Percentiles rank a stretch among this genome's conserved stretches.
Conservation (phyloP, 2,329 filamentous ascomycete genomes). For the Aspergillus flavus region DNA sequence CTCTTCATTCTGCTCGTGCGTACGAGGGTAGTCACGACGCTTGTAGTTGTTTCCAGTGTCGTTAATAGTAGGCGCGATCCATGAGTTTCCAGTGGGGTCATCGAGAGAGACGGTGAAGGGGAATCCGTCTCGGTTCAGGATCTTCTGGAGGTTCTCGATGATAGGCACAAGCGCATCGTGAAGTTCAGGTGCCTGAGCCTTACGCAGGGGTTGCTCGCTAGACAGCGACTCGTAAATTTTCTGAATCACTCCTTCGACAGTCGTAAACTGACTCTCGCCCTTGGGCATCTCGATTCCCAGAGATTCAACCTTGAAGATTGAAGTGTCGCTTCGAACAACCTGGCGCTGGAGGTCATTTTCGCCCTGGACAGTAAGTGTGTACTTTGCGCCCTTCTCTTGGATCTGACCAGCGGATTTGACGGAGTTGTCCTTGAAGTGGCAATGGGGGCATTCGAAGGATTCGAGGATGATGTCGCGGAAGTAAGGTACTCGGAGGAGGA, state of each 20-base stretch:
- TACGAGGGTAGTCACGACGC: constrained; percentile 81
- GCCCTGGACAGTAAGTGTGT: constrained; percentile 75
- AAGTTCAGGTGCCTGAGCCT: constrained; percentile 74
- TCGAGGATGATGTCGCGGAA: constrained; percentile 98
- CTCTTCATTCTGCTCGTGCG: constrained; percentile 79
- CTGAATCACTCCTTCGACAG: constrained; percentile 83
- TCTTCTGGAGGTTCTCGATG: constrained; percentile 71
- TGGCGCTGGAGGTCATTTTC: constrained; percentile 78
- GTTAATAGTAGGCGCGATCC: constrained; percentile 81
- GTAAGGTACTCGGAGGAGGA: constrained; percentile 91
- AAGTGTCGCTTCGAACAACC: constrained; percentile 89
- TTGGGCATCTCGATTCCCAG: constrained; percentile 91
- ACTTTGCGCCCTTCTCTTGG: constrained; percentile 83
- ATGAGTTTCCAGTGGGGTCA: constrained; percentile 93
- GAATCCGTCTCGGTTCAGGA: constrained; percentile 75
- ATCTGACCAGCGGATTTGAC: constrained; percentile 91
- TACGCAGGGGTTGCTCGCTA: constrained; percentile 79
- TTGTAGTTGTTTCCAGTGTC: constrained; percentile 85
- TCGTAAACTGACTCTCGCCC: constrained; percentile 87
- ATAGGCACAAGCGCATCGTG: constrained; percentile 76
- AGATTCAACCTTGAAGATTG: constrained; percentile 83
- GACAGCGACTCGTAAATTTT: constrained; percentile 80
- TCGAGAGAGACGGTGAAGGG: constrained; percentile 89
- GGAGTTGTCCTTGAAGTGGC: constrained; percentile 86
- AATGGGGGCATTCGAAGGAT: constrained; percentile 92